Evolutionary conservation across 768 basidiomycete species (phyloP), one percentile per base, ranked within the genome.

Genomic region (Trametes cinnabarina): DNA sequence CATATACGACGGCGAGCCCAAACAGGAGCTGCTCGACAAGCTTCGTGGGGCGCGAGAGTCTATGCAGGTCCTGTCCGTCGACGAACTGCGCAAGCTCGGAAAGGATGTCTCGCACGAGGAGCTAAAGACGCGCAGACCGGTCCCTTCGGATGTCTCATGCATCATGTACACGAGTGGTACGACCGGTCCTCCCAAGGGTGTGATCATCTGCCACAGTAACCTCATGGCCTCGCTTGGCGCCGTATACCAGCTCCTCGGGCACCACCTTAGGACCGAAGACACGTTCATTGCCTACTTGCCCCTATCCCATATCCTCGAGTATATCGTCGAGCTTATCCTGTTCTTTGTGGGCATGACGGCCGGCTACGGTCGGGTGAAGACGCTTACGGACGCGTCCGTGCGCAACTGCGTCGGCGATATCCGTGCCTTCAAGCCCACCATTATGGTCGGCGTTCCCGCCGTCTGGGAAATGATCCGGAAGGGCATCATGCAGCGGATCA

Each of bases 381-480:
- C 96, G 7, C 82, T 98, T 61, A 98, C 96, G 3, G 95, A 98
- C 68, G 83, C 87, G 2, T 92, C 88, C n/a, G 92, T 96, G 19
- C 85, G 94, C 43, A 87, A 91, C 68, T 89, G 86, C 72, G 82
- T 87, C 57, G 96, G 96, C 47, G 96, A 98, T 69, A 84, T 99
- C 66, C 78, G 79, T 51, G 80, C 85, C 12, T 90, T 97, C 78
- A 75, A 79, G 41, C 96, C 96, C 6, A 81, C 86, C n/a, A 86
- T 97, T 73, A 87, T 98, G 82, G 84, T 92, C 51, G 96, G 94
- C 51, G 96, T 98, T 2, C 96, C 96, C 1, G 92, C 94, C 2
- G 90, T 98, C 0, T 99, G 94, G 94, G 96, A 99, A 74, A 87
- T 85, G 53, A 98, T 98, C 63, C 86, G 95, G 58, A 99, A 99